These are phyloP conservation scores for Serendipita indica DNA, from an alignment of 768 basidiomycete genomes.

Conservation along the genomic window DNA sequence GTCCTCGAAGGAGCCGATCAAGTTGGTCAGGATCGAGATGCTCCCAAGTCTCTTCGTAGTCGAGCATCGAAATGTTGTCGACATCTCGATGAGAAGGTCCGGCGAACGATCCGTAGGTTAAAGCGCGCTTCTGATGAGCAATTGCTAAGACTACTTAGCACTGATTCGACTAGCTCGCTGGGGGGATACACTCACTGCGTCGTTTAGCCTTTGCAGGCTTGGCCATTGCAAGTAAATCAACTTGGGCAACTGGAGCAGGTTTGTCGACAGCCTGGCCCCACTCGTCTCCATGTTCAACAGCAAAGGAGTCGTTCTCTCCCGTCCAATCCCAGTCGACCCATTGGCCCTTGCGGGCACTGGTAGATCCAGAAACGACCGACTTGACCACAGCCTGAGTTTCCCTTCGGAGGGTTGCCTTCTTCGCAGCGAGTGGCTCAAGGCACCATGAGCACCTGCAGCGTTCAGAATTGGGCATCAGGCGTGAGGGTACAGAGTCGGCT, in stretches of 20 bases:
- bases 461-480: neutral
- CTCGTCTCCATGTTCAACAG: neutral
- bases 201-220: conserved; percentile 3
- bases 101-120: neutral
- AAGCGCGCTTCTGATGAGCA: neutral
- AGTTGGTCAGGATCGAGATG: no score
- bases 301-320: neutral
- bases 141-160: neutral
- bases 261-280: neutral
- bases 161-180: neutral
- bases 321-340: neutral
- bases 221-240: neutral
- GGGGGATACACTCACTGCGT: neutral
- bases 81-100: neutral
- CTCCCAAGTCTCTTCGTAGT: conserved; percentile 1
- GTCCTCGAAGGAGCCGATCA: no score
- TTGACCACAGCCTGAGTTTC: neutral
- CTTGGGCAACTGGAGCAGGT: neutral
- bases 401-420: no score
- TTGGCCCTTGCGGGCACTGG: neutral
- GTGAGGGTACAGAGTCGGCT: neutral
- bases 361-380: neutral
- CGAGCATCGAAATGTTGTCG: neutral
- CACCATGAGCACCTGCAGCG: neutral
- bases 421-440: neutral